Conservation (phyloP, 1,284 basidiomycete genomes). For the Ceratorhiza oryzae-sativae region DNA sequence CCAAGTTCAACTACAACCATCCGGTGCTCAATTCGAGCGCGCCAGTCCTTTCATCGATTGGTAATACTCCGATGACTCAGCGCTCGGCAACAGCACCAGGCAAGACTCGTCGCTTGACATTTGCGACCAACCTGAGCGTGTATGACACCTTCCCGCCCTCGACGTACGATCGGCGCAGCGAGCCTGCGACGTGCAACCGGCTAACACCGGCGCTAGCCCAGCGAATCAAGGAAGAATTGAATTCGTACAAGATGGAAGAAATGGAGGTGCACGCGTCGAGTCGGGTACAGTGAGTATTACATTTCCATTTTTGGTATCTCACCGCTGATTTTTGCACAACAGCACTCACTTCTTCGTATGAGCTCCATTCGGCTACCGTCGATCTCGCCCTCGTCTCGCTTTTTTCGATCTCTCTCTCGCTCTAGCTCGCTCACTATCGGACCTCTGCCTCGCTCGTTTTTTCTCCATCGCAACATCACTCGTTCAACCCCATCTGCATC, state of each 20-base stretch:
- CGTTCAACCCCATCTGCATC: constrained; percentile 8
- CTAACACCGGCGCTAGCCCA: constrained; percentile 94
- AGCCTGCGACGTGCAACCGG: constrained; percentile 96
- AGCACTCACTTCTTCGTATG: constrained; percentile 68
- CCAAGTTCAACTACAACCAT: constrained; percentile 62
- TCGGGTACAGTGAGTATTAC: constrained; percentile 70
- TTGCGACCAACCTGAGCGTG: constrained; percentile 90
- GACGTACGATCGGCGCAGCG: constrained; percentile 93
- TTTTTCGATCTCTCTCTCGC: constrained; percentile 32
- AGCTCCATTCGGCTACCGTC: background rate
- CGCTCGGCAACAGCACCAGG: constrained; percentile 50
- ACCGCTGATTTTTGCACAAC: constrained; percentile 1
- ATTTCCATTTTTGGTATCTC: constrained; percentile 17
- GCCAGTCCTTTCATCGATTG: constrained; percentile 78
- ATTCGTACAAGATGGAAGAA: constrained; percentile 98
- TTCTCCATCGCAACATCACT: constrained; percentile 13
- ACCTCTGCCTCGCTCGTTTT: constrained; percentile 17
- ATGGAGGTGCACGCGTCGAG: constrained; percentile 95
- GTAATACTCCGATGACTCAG: constrained; percentile 46
- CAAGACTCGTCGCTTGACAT: constrained; percentile 78
- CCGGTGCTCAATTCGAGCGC: constrained; percentile 80
- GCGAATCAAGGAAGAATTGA: constrained; percentile 94
- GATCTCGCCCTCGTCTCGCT: background rate
- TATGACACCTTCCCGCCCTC: constrained; percentile 93
- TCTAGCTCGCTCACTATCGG: constrained; percentile 3